Base-by-base conservation (phyloP, 1,284 basidiomycete genomes). In the Athelia psychrophila region DNA sequence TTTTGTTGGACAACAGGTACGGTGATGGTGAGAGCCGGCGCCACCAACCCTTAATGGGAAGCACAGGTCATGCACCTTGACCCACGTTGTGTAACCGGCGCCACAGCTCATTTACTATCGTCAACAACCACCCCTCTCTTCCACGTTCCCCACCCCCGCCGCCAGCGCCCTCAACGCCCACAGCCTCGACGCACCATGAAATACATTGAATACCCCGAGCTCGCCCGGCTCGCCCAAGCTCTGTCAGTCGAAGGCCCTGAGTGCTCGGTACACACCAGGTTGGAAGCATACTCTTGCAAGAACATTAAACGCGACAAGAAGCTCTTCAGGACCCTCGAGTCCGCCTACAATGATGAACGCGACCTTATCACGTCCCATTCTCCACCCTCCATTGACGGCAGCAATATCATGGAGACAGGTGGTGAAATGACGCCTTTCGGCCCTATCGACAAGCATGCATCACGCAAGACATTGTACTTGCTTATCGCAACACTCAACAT, bases 261-360 rank as follows among this genome's bases (percentile, higher is more conserved):
- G 72, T 93, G 93, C 69, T 84, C 87, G 24, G 92, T 98, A 18
- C 87, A 93, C 68, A 95, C 93, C 35, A 86, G 95, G 59, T 87
- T 99, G 68, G 96, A 99, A 71, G 95, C 94, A 0, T 99, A 98
- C 77, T 94, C 91, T 61, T 96, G 94, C 83, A 99, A 99, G 80
- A 91, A 95, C 64, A 90, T 98, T 70, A 92, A 92, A 60, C 91
- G 92, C 66, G 97, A 99, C 79, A 95, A 95, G 82, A 93, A 92
- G 67, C 87, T 98, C 68, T 95, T 95, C 80, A 95, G 92, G 67
- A 79, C 86, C 15, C 87, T 98, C 72, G 94, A 97, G 68, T 80
- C 82, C 58, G 87, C 89, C 36, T 93, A 96, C 73, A 81, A 84
- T 53, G 88, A 93, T 63, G 84, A 91, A 48, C 38, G 16, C 38